A percentile compares a stretch with the other conserved stretches of the same genome.
Evolutionary conservation across 2,329 filamentous ascomycete genomes (phyloP).

Genomic region (Pseudogymnoascus sp.): DNA sequence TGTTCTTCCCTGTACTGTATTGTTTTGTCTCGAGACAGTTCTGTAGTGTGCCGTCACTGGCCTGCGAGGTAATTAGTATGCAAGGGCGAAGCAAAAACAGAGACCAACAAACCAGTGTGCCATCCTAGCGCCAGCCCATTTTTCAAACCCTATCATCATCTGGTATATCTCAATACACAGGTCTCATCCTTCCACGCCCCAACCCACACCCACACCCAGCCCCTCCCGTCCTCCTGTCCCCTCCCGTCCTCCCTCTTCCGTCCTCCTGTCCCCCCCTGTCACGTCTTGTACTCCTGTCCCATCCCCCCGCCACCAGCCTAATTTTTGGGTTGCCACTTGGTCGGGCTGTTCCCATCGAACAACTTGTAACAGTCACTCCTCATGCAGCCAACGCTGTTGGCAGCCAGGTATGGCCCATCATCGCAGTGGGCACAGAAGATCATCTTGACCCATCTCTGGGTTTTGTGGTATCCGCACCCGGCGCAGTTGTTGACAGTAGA

Average conservation of each 20-base stretch:
- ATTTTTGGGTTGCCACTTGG: background rate
- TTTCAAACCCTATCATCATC: background rate
- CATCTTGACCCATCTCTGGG: background rate
- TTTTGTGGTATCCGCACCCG: background rate
- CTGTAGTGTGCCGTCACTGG: background rate
- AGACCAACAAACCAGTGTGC: background rate
- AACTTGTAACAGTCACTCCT: background rate
- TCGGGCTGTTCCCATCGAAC: background rate
- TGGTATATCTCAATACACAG: background rate
- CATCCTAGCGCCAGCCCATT: background rate
- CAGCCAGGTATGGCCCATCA: background rate
- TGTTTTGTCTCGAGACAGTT: background rate
- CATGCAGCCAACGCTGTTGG: background rate
- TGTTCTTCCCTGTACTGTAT: background rate
- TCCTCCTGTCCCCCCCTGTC: too few relatives aligned
- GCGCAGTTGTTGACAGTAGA: background rate
- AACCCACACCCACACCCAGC: background rate
- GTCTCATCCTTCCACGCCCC: background rate
- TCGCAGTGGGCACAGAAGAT: background rate
- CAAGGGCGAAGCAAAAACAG: background rate
- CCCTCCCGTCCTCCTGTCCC: background rate
- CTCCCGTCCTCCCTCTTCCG: background rate
- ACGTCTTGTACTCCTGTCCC: background rate
- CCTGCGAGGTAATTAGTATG: background rate
- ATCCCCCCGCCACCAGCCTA: background rate